Conservation (phyloP, 345 rosid species). For the Aegle marmelos region DNA sequence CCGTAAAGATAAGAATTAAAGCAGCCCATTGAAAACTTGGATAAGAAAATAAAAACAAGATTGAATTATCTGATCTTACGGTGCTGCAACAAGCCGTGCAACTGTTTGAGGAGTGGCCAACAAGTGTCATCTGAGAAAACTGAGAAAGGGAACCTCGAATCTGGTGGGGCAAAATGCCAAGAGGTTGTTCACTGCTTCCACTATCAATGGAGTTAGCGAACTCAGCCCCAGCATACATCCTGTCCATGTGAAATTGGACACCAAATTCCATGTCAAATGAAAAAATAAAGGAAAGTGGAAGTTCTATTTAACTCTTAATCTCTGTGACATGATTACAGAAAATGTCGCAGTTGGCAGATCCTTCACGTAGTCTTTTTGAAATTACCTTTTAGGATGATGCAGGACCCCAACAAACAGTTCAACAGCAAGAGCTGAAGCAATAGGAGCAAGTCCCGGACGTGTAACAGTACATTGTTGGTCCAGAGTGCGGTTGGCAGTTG, state of each 20-base stretch:
- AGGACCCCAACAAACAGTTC: slow-evolving; percentile 80
- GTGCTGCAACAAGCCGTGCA: slow-evolving; percentile 88
- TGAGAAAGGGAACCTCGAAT: slow-evolving; percentile 79
- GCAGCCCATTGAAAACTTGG: not conserved
- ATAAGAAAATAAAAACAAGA: not conserved
- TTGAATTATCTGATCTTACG: slow-evolving; percentile 38
- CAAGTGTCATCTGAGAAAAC: slow-evolving; percentile 76
- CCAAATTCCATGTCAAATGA: slow-evolving; percentile 4
- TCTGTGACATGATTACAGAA: not conserved
- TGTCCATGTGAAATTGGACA: slow-evolving; percentile 23
- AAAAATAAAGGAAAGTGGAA: not conserved
- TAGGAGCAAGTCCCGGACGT: slow-evolving; percentile 94
- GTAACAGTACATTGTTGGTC: slow-evolving; percentile 99
- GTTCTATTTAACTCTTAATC: not conserved
- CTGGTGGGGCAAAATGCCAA: slow-evolving; percentile 95
- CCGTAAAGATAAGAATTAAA: not conserved
- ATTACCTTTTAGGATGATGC: slow-evolving; percentile 88
- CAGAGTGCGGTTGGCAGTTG: slow-evolving; percentile 86
- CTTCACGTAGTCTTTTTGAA: slow-evolving; percentile 5
- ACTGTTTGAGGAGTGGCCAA: slow-evolving; percentile 79
- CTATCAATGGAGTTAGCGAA: slow-evolving; percentile 40
- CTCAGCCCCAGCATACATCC: slow-evolving; percentile 67
- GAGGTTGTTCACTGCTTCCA: slow-evolving; percentile 57
- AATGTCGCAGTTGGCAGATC: slow-evolving; percentile 5
- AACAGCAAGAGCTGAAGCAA: slow-evolving; percentile 86